These are phyloP conservation scores for Gentiana macrophylla DNA, from an alignment of 257 asterid species.

Conservation along the genomic window DNA sequence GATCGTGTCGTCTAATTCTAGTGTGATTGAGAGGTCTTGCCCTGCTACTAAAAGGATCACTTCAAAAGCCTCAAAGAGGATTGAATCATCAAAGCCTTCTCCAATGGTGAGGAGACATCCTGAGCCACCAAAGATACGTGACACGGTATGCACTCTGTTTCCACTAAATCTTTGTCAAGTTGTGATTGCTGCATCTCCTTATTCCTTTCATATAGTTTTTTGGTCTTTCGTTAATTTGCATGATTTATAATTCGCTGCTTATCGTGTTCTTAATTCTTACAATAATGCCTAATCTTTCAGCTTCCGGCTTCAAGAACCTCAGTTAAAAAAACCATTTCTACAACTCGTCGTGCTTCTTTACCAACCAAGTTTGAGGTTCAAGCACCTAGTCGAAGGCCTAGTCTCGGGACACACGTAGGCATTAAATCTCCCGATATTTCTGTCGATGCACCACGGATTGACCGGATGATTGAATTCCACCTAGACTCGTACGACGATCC, in stretches of 20 bases:
- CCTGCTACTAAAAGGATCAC: too few relatives aligned
- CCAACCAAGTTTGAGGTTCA: conserved; percentile 33
- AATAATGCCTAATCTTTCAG: conserved; percentile 20
- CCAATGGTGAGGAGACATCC: conserved; percentile 34
- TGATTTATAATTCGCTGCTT: too few relatives aligned
- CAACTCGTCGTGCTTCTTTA: conserved; percentile 61
- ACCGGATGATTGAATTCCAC: conserved; percentile 72
- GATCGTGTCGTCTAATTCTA: too few relatives aligned
- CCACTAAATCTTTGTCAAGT: too few relatives aligned
- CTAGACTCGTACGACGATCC: conserved; percentile 48
- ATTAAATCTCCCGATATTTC: conserved; percentile 65
- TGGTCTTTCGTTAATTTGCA: too few relatives aligned
- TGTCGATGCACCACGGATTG: conserved; percentile 71
- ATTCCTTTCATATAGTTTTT: too few relatives aligned
- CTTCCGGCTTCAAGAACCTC: conserved; percentile 37
- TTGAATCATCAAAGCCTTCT: too few relatives aligned
- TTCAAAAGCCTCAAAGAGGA: too few relatives aligned
- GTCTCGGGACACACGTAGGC: conserved; percentile 30
- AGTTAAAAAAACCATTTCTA: conserved; percentile 41
- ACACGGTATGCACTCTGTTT: conserved; percentile 31
- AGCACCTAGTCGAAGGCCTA: conserved; percentile 29
- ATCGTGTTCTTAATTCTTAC: too few relatives aligned
- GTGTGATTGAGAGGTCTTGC: too few relatives aligned
- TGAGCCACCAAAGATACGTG: conserved; percentile 45
- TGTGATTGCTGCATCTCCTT: too few relatives aligned